These are phyloP conservation scores for Pseudogymnoascus sp. DNA, from an alignment of 2,329 filamentous ascomycete species.

Conservation along the genomic window DNA sequence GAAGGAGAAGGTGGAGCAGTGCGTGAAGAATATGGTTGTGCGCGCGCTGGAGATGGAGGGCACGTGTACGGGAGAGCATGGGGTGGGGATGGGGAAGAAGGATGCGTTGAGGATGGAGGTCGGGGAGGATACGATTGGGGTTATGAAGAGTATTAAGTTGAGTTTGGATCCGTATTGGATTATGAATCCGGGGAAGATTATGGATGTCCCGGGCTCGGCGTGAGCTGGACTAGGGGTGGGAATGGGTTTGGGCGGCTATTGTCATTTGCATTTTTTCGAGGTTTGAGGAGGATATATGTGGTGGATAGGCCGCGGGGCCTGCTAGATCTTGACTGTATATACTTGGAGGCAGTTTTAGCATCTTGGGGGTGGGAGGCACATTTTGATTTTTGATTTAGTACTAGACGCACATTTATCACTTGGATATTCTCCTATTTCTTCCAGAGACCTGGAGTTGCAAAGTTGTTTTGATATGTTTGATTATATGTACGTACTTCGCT, in stretches of 20 bases:
- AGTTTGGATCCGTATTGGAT: constrained; percentile 80
- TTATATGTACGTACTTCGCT: too few relatives aligned
- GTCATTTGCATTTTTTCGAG: constrained; percentile 1
- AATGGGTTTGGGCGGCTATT: not conserved
- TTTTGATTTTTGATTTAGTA: not conserved
- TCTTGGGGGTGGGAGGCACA: not conserved
- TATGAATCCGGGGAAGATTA: constrained; percentile 88
- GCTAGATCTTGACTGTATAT: not conserved
- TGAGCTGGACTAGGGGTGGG: not conserved
- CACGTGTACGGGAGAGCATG: constrained; percentile 84
- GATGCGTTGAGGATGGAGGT: constrained; percentile 70
- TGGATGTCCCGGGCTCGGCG: constrained; percentile 49
- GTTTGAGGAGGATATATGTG: not conserved
- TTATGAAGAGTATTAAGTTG: constrained; percentile 80
- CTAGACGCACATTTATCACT: constrained; percentile 4
- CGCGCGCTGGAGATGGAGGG: constrained; percentile 91
- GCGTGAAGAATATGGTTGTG: constrained; percentile 83
- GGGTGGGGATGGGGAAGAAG: constrained; percentile 81
- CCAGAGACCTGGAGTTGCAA: too few relatives aligned
- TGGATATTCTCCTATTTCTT: not conserved
- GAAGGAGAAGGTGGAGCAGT: constrained; percentile 65
- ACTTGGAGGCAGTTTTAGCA: not conserved
- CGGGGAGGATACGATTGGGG: constrained; percentile 67
- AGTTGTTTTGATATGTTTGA: too few relatives aligned
- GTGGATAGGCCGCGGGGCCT: not conserved